Conservation (phyloP, 2,329 filamentous ascomycete genomes). For the Fusarium globosum region DNA sequence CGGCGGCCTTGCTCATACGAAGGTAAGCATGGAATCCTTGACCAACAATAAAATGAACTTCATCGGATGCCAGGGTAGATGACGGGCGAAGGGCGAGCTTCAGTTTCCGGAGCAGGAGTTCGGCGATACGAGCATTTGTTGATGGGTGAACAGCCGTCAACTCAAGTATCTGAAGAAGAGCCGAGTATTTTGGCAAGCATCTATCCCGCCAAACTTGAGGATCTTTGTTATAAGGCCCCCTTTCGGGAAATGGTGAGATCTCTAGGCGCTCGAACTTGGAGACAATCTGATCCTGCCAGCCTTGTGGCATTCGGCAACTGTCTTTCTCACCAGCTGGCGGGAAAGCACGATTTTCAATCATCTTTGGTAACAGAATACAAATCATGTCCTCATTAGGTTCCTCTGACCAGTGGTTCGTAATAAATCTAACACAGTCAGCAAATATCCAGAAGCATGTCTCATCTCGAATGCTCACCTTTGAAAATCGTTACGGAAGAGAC, state of each 20-base stretch:
- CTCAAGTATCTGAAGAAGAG: constrained; percentile 72
- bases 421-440: constrained; percentile 67
- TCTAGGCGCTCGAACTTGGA: constrained; percentile 75
- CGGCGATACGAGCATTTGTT: constrained; percentile 72
- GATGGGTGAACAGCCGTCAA: constrained; percentile 72
- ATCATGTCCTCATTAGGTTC: constrained; percentile 73
- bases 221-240: constrained; percentile 70
- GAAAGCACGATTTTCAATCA: constrained; percentile 68
- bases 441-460: constrained; percentile 17
- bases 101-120: constrained; percentile 73
- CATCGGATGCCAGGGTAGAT: constrained; percentile 67
- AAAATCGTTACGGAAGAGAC: constrained; percentile 82
- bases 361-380: constrained; percentile 74
- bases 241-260: constrained; percentile 72
- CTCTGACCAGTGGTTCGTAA: constrained; percentile 78
- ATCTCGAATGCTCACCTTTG: constrained; percentile 69
- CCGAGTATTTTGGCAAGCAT: constrained; percentile 75
- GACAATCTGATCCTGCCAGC: constrained; percentile 79
- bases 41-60: constrained; percentile 78
- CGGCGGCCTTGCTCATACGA: constrained; percentile 70
- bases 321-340: constrained; percentile 64
- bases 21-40: constrained; percentile 80
- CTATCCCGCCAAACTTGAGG: constrained; percentile 70
- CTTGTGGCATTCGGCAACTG: constrained; percentile 67
- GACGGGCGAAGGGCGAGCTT: constrained; percentile 72